phyloP scores from a whole-genome alignment of 441 rosid genomes.

The Brassica hybrid region DNA sequence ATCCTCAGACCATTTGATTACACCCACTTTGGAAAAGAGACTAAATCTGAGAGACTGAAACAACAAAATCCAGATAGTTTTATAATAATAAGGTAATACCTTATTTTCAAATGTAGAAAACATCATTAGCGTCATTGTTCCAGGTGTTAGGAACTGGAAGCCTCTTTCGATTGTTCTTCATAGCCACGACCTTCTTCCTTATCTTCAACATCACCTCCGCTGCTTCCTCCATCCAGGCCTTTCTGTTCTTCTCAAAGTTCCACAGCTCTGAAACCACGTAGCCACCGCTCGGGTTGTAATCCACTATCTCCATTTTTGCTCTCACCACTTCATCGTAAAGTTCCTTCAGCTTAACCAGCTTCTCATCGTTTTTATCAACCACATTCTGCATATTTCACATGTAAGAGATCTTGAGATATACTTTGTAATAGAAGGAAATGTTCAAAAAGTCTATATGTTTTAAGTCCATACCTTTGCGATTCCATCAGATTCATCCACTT shows the following conservation, averaged over 20 bases:
- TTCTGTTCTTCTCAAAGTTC: constrained; percentile 49
- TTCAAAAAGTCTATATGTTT: background rate
- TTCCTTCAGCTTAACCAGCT: constrained; percentile 42
- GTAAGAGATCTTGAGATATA: constrained; percentile 1
- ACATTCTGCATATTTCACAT: constrained; percentile 44
- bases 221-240: constrained; percentile 56
- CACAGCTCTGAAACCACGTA: constrained; percentile 51
- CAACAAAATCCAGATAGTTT: background rate
- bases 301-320: constrained; percentile 51
- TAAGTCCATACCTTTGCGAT: constrained; percentile 37
- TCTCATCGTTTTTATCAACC: constrained; percentile 51
- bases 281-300: constrained; percentile 62
- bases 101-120: background rate
- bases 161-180: constrained; percentile 21
- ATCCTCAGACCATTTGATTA: background rate
- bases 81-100: background rate
- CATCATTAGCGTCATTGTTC: background rate
- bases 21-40: background rate
- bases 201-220: constrained; percentile 34
- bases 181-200: background rate
- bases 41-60: no score
- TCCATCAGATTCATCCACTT: constrained; percentile 47
- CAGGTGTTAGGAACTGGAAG: background rate
- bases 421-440: background rate
- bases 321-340: constrained; percentile 43